A percentile compares a stretch with the other conserved stretches of the same genome.
phyloP scores from a whole-genome alignment of 2,329 filamentous ascomycete genomes.

The Aspergillus brunneoviolaceus region DNA sequence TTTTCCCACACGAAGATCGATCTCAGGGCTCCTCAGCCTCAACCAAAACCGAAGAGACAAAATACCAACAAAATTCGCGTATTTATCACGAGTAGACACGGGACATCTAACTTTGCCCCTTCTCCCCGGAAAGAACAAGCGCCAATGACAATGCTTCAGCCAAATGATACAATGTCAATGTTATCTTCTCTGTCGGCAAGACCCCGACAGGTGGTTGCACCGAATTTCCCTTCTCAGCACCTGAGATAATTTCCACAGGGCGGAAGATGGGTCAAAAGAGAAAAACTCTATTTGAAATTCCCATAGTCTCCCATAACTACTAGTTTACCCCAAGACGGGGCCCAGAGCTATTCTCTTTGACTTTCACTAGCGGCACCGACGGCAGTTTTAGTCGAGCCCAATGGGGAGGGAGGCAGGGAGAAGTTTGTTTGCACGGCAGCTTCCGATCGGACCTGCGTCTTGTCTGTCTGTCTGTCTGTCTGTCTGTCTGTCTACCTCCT shows the following conservation, averaged over 20 bases:
- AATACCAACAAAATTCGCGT: background rate
- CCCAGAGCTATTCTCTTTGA: background rate
- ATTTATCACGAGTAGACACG: background rate
- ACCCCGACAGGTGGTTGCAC: background rate
- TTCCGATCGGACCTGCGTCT: background rate
- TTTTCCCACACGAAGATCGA: background rate
- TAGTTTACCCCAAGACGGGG: background rate
- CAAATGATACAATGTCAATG: background rate
- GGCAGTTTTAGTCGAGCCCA: background rate
- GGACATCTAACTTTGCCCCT: background rate
- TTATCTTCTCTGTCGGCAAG: background rate
- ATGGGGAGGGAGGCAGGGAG: background rate
- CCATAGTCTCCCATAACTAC: no score
- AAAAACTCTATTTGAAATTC: background rate
- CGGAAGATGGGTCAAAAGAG: background rate
- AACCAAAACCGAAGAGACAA: background rate
- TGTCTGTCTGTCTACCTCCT: no score
- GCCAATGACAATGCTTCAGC: no score
- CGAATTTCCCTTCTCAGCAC: background rate
- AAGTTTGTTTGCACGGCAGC: background rate
- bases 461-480: no score
- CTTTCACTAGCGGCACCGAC: background rate
- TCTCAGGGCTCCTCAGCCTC: background rate
- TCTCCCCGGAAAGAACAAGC: background rate
- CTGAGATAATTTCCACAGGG: background rate